Base-by-base conservation (phyloP, 306 rosid genomes). In the Quercus berberidifolia region DNA sequence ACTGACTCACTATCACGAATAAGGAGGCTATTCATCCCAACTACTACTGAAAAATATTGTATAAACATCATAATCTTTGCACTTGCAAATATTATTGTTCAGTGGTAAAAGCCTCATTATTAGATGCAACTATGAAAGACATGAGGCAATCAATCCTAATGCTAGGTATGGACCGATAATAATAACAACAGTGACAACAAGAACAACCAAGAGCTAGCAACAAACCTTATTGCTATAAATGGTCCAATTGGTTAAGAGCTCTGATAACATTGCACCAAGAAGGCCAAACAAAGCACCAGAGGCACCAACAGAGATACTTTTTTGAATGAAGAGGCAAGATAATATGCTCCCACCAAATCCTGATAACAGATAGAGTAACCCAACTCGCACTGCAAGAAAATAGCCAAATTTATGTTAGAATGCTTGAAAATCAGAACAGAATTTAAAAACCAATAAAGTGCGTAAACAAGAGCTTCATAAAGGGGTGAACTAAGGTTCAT, bases 251-350 rank as follows among this genome's bases (percentile, higher is more conserved):
- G 98, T 92, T 58, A 94, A 76, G 71, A 94, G 97, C 69, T 94
- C 98, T 2, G 98, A 94, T 71, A 94, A 91, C 97, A 92, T 94
- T 69, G 97, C 97, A 83, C 98, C 97, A 76, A 94, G 98, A 76
- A 94, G 93, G 74, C 98, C 98, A 64, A 92, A 92, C 23, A 92
- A 91, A 35, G 97, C 97, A 20, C 98, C 97, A 35, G 98, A 94
- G 55, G 98, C 97, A 70, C 98, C 98, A 46, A 94, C 97, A 3
- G 97, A 92, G 74, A 92, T 91, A 80, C 75, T 90, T 78, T 86
- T 87, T 82, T 79, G 88, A 13, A 92, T 75, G 67, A 92, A 94
- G 18, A 92, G 81, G 3, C 84, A 79, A 5, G 98, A 94, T 21
- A 94, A 79, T 11, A 91, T 83, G 76, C 94, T 90, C 31, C 97